A percentile compares a stretch with the other conserved stretches of the same genome.
phyloP scores from a whole-genome alignment of 1,284 basidiomycete genomes.

The Puccinia novopanici region DNA sequence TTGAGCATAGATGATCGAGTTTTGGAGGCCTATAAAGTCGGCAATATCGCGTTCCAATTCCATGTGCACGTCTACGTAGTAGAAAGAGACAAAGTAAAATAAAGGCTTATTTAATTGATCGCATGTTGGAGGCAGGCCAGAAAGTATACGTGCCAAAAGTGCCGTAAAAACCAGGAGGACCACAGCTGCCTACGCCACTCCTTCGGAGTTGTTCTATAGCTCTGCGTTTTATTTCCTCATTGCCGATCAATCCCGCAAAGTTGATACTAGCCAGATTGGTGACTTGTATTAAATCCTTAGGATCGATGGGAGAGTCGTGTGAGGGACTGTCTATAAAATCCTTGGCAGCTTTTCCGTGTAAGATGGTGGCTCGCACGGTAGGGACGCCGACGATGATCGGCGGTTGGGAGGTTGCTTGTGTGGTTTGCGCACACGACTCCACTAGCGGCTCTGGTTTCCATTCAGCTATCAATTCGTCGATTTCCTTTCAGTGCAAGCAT shows the following conservation, averaged over 20 bases:
- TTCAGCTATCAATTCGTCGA: constrained; percentile 92
- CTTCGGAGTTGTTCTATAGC: constrained; percentile 83
- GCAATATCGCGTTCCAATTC: constrained; percentile 85
- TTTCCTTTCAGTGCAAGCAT: constrained; percentile 69
- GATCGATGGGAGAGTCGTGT: constrained; percentile 38
- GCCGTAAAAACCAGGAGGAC: constrained; percentile 96
- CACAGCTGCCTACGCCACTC: constrained; percentile 93
- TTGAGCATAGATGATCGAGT: constrained; percentile 90
- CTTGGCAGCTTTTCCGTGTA: constrained; percentile 68
- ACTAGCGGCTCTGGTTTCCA: constrained; percentile 88
- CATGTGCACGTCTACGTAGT: constrained; percentile 78
- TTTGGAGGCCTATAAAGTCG: constrained; percentile 83
- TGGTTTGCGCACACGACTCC: constrained; percentile 66
- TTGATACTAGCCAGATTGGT: constrained; percentile 89
- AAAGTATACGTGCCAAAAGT: constrained; percentile 70
- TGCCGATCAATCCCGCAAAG: constrained; percentile 85
- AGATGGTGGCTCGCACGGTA: constrained; percentile 72
- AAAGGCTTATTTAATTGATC: constrained; percentile 63
- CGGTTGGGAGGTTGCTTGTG: constrained; percentile 70
- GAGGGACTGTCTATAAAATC: constrained; percentile 51
- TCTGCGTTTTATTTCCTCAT: constrained; percentile 80
- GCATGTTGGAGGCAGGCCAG: constrained; percentile 54
- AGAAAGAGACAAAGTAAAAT: neutral
- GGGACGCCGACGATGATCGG: constrained; percentile 79
- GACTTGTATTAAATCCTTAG: constrained; percentile 60